Base-by-base conservation (phyloP, 2,329 filamentous ascomycete species). In the Fusarium oxysporum region DNA sequence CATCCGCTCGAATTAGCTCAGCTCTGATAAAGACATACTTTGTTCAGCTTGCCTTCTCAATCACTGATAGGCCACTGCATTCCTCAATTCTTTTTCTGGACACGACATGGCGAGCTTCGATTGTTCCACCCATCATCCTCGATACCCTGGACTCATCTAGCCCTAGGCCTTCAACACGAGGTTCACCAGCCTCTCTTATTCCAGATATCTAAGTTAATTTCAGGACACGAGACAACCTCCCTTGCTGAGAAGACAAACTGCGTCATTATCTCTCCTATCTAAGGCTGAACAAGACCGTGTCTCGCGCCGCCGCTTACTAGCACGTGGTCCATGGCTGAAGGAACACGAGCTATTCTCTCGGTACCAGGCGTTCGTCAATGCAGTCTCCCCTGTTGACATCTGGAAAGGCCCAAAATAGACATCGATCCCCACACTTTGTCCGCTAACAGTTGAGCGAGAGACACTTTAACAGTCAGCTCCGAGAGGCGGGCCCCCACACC, bases 401-500 rank as follows among this genome's bases (percentile, higher is more conserved):
- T 72, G 51, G 54, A 71, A 50, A 45, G 50, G 30, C 68, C 66
- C 62, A 76, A 77, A 77, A 77, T 77, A 77, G 73, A 58, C 32
- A 62, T 64, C 16, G 32, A 62, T 62, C 76, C 72, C 74, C 76
- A 74, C 72, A 74, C 41, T 32, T 32, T 62, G 41, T 44, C 38
- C 64, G 63, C 65, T 68, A 67, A 68, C 55, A 63, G 19, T 51
- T 60, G 38, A 67, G 64, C 38, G 47, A 67, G 47, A 61, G 44
- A 63, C 38, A 40, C 23, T 64, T 33, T 30, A 54, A 55, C n/a
- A 68, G 23, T 30, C 45, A 58, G 58, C 66, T 73, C 76, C 74
- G 74, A 71, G 44, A 68, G 30, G 54, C 47, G 62, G 68, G 35
- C 25, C 50, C 76, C 69, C 68, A 68, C 67, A 59, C 62, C 61